These are phyloP conservation scores for Phytophthora capsici DNA, from an alignment of 352 stramenopile species.

Conservation along the genomic window DNA sequence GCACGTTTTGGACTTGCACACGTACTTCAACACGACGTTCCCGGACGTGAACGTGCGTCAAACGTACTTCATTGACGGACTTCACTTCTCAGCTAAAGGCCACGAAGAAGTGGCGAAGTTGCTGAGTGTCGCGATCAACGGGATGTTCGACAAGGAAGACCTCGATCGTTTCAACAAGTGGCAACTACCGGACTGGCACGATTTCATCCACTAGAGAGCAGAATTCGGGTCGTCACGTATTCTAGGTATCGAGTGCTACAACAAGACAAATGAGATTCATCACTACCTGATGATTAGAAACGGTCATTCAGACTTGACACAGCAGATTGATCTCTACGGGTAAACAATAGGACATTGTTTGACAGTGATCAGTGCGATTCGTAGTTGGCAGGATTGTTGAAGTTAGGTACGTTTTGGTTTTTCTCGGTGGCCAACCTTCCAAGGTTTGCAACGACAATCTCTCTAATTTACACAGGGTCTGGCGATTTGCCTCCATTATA, in stretches of 20 bases:
- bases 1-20: slow-evolving; percentile 51
- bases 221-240: no score
- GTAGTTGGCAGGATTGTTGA: no score
- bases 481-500: no score
- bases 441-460: no score
- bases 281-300: slow-evolving; percentile 1
- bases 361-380: no score
- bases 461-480: no score
- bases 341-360: no score
- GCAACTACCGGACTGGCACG: slow-evolving; percentile 46
- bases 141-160: slow-evolving; percentile 30
- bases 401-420: no score
- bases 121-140: slow-evolving; percentile 23
- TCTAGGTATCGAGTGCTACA: no score
- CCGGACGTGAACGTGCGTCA: slow-evolving; percentile 31
- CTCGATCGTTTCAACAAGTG: slow-evolving; percentile 29
- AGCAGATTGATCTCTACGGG: no score
- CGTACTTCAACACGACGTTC: slow-evolving; percentile 45
- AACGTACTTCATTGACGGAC: slow-evolving; percentile 44
- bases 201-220: slow-evolving; percentile 41
- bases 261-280: no score
- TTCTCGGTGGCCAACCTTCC: no score
- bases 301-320: background rate
- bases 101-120: slow-evolving; percentile 38
- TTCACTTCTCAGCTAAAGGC: slow-evolving; percentile 54